Percentiles rank a stretch among this genome's conserved stretches.
phyloP scores from a whole-genome alignment of 192 early-diverging fungal species.

The Coemansia sp. region DNA sequence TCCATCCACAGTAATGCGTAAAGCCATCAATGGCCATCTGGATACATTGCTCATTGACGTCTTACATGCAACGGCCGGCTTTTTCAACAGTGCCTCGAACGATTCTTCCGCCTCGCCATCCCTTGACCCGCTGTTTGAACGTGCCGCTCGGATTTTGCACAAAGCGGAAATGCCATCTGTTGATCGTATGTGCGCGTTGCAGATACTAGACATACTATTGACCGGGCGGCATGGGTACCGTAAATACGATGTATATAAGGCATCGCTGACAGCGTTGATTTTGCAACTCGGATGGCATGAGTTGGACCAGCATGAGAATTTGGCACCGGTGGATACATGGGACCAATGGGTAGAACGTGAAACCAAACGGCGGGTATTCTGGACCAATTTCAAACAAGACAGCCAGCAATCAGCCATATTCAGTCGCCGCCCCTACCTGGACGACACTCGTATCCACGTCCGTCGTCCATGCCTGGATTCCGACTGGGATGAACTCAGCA shows the following conservation, averaged over 20 bases:
- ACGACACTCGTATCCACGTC: conserved; percentile 12
- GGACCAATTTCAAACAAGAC: conserved; percentile 31
- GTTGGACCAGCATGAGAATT: conserved; percentile 21
- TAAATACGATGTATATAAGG: conserved; percentile 25
- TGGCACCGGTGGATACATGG: conserved; percentile 17
- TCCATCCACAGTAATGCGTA: conserved; percentile 37
- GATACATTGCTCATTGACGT: conserved; percentile 25
- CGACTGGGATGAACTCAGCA: conserved; percentile 41
- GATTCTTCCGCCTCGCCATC: not conserved
- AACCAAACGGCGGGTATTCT: conserved; percentile 43
- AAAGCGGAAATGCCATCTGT: conserved; percentile 14
- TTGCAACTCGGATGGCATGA: conserved; percentile 41
- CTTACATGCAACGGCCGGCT: conserved; percentile 23
- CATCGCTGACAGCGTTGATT: conserved; percentile 19
- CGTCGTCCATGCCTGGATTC: conserved; percentile 24
- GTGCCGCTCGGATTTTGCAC: conserved; percentile 9
- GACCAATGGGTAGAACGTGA: conserved; percentile 38
- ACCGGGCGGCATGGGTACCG: conserved; percentile 12
- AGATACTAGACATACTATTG: conserved; percentile 20
- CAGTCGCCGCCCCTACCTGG: conserved; percentile 17
- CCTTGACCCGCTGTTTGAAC: not conserved
- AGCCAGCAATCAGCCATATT: conserved; percentile 22
- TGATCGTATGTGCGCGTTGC: conserved; percentile 31
- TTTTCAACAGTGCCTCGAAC: conserved; percentile 10
- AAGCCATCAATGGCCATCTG: conserved; percentile 17